Conservation (phyloP, 75 land plant genomes). For the Pinus taeda region DNA sequence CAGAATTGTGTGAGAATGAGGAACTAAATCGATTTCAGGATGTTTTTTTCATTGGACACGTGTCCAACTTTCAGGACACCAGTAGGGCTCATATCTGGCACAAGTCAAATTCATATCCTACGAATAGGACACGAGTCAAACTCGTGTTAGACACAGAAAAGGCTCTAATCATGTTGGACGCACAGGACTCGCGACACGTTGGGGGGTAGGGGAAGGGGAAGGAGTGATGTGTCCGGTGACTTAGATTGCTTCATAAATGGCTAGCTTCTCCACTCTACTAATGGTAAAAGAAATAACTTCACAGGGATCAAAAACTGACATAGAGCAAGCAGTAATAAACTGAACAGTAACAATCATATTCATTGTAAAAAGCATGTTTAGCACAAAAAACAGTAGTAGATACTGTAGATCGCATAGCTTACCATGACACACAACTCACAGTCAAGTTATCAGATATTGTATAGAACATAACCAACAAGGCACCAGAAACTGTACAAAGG, state of each 20-base stretch:
- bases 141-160: no score
- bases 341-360: not conserved
- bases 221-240: no score
- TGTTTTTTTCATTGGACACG: no score
- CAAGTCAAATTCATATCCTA: no score
- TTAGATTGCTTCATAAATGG: not conserved
- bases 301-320: not conserved
- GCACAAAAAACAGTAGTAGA: not conserved
- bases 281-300: not conserved
- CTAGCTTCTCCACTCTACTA: not conserved
- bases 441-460: not conserved
- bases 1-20: no score
- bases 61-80: no score
- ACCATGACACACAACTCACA: not conserved
- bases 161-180: no score
- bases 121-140: no score
- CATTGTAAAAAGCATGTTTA: not conserved
- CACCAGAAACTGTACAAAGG: not conserved
- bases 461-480: not conserved
- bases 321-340: not conserved
- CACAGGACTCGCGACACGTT: no score
- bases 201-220: no score
- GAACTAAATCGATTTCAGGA: no score
- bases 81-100: no score
- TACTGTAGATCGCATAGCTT: not conserved